phyloP scores from a whole-genome alignment of 129 eudicot genomes.

The Helianthus tuberosus region DNA sequence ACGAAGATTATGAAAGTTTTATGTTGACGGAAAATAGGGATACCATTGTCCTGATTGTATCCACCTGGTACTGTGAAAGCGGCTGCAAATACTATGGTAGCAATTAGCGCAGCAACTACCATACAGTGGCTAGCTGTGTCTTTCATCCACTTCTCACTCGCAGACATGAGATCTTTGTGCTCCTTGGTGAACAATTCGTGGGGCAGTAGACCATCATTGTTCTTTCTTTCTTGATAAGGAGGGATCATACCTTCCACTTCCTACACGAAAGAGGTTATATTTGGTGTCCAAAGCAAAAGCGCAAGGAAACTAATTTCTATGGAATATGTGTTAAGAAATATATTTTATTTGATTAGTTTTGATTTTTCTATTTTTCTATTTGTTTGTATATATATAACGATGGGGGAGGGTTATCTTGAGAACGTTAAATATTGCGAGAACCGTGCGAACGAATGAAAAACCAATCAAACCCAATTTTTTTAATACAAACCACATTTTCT shows the following conservation, averaged over 20 bases:
- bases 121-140: neutral
- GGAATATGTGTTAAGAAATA: too few species aligned
- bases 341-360: too few species aligned
- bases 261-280: neutral
- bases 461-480: too few species aligned
- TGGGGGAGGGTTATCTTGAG: too few species aligned
- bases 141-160: neutral
- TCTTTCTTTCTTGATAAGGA: neutral
- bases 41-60: neutral
- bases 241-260: neutral
- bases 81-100: neutral
- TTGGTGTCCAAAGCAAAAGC: too few species aligned
- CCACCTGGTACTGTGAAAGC: neutral
- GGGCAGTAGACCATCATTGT: neutral
- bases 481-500: too few species aligned
- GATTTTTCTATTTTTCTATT: too few species aligned
- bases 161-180: neutral
- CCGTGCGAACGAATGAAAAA: too few species aligned
- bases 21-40: neutral
- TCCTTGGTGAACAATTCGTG: constrained; percentile 1
- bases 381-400: too few species aligned
- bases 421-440: too few species aligned
- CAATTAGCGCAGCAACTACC: constrained; percentile 9
- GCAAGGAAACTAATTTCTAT: too few species aligned
- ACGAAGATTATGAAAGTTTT: neutral